Conservation (phyloP, 495 filamentous ascomycete genomes). For the Jackrogersella multiformis region DNA sequence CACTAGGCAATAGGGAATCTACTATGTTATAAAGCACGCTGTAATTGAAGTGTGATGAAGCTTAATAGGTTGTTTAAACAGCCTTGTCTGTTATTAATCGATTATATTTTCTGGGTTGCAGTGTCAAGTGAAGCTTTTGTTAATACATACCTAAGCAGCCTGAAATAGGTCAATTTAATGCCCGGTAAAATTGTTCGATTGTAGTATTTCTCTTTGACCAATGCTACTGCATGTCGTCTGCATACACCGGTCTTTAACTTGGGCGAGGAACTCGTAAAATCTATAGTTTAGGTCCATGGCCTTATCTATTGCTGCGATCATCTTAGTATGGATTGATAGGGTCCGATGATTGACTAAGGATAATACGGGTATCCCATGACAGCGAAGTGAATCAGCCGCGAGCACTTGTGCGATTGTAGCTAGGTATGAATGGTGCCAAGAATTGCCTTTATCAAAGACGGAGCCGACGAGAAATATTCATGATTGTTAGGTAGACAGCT, state of each 20-base stretch:
- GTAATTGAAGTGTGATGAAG: not conserved
- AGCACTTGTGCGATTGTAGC: not conserved
- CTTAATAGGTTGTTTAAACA: constrained; percentile 7
- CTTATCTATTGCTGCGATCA: constrained; percentile 16
- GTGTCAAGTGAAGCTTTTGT: no score
- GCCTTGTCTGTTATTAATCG: constrained; percentile 21
- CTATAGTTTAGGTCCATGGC: not conserved
- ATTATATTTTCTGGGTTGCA: not conserved
- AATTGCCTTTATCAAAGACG: constrained; percentile 4
- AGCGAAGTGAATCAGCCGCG: constrained; percentile 26
- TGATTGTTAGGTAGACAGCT: constrained; percentile 12
- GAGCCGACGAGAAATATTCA: not conserved
- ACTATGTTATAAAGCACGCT: not conserved
- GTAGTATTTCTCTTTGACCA: not conserved
- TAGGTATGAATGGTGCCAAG: constrained; percentile 2
- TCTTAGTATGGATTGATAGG: constrained; percentile 4
- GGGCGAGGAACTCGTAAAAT: not conserved
- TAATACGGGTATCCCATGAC: constrained; percentile 2
- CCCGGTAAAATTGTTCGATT: not conserved
- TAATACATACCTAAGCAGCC: not conserved
- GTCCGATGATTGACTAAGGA: constrained; percentile 2
- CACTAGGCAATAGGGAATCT: not conserved
- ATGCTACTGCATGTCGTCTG: not conserved
- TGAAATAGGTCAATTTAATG: constrained; percentile 28
- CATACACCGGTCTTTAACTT: not conserved